Evolutionary conservation across 1,139 yeast genomes (phyloP), one percentile per base, ranked within the genome.

Genomic region (Pichia norvegensis): DNA sequence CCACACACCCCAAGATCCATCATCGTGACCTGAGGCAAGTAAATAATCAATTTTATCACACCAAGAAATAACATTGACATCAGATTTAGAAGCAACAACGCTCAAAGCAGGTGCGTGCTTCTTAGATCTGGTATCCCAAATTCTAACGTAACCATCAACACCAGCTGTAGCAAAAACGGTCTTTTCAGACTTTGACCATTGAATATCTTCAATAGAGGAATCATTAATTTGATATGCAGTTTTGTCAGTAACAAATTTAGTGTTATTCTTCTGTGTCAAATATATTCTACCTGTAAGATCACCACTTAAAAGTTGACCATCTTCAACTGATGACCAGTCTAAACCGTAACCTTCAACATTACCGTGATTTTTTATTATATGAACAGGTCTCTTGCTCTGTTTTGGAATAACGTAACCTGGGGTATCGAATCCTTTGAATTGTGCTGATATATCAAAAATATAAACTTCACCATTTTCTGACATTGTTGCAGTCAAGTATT

Each of bases 1-100:
- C 98, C 99, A 92, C 38, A 92, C 94, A 45, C 95, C 88, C 96
- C 97, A 92, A 29, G 81, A 69, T 51, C 99, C 99, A 64, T 88
- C 96, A 64, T 92, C 99, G 61, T 92, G 96, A 54, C 99, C 99
- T 43, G 94, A 81, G 1, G 97, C 97, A 51, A 92, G 73, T 59
- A 92, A 70, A 59, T 88, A 86, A 60, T 83, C 83, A 54, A 90
- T 84, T 61, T 85, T 85, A 50, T 77, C 77, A 67, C 94, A 86
- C 99, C 99, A 92, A 41, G 96, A 85, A 65, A 94, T 84, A 48
- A 94, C 98, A 62, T 92, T 92, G 51, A 92, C 87, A 65, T 92
- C 99, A 1, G 88, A 72, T 23, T 68, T 66, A n/a, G 95, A 81
- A 0, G 96, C 98, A 48, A 68, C 72, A 25, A 88, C 92, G 29